Conservation (phyloP, 2,329 filamentous ascomycete genomes). For the Falciphora oryzae region DNA sequence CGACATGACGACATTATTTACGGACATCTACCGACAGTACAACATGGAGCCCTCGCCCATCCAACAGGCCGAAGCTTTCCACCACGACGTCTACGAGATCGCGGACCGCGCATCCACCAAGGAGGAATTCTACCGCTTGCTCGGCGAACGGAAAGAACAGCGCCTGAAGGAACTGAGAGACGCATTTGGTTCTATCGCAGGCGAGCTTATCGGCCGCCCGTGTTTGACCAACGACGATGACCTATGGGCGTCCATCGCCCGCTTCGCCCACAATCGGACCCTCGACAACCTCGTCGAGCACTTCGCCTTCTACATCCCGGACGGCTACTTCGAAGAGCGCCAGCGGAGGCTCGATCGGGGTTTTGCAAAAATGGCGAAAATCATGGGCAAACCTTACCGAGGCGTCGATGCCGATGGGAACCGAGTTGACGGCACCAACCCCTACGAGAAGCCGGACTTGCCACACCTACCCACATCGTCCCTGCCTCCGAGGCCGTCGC, state of each 20-base stretch:
- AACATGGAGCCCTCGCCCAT: background rate
- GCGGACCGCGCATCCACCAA: background rate
- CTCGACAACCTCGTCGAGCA: background rate
- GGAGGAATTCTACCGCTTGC: conserved; percentile 1
- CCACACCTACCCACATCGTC: background rate
- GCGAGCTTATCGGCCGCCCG: background rate
- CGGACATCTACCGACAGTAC: background rate
- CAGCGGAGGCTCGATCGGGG: background rate
- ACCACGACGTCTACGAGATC: conserved; percentile 1
- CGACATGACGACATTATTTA: background rate
- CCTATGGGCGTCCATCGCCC: background rate
- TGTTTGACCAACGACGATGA: background rate
- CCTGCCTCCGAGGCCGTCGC: background rate
- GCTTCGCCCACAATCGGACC: background rate
- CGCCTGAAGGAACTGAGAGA: background rate
- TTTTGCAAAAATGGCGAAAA: background rate
- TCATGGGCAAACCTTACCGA: background rate
- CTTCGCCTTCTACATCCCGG: background rate
- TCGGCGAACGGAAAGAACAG: conserved; percentile 3
- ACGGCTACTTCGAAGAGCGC: background rate
- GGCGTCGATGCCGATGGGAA: background rate
- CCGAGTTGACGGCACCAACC: background rate
- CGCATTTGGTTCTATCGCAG: background rate
- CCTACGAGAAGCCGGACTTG: background rate
- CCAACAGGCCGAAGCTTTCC: background rate